phyloP scores from a whole-genome alignment of 129 eudicot genomes.

The Centaurea solstitialis region DNA sequence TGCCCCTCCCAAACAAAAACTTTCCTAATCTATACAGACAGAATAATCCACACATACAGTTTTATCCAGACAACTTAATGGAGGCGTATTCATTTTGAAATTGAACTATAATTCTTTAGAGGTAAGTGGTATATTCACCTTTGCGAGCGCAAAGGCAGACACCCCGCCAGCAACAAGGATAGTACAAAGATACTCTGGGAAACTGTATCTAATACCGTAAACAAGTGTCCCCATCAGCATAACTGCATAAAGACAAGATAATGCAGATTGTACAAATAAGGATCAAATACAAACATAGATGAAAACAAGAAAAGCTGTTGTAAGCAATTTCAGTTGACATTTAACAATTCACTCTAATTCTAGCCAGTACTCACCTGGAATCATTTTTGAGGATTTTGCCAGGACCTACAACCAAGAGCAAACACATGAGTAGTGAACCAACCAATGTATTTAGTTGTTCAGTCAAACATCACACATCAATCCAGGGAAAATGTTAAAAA shows the following conservation, averaged over 20 bases:
- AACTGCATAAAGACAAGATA: constrained; percentile 48
- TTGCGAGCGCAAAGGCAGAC: constrained; percentile 80
- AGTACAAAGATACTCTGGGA: constrained; percentile 90
- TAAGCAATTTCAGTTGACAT: not conserved
- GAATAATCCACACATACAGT: too few species aligned
- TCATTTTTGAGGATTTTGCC: constrained; percentile 98
- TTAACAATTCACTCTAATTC: not conserved
- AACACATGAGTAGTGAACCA: constrained; percentile 16
- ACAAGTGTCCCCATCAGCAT: constrained; percentile 98
- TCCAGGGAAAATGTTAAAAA: too few species aligned
- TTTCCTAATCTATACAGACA: too few species aligned
- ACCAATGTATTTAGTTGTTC: not conserved
- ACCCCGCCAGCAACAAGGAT: constrained; percentile 99
- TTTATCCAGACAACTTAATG: too few species aligned
- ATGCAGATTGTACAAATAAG: not conserved
- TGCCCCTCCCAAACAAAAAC: too few species aligned
- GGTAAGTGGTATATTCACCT: constrained; percentile 42
- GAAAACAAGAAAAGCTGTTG: not conserved
- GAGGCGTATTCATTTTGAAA: not conserved
- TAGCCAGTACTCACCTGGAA: constrained; percentile 68
- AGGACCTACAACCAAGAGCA: constrained; percentile 69
- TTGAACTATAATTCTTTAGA: not conserved
- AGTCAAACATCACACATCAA: constrained; percentile 9
- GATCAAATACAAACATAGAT: not conserved
- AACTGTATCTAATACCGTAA: constrained; percentile 80